Percentiles rank a stretch among this genome's conserved stretches.
Evolutionary conservation across 2,329 filamentous ascomycete genomes (phyloP).

Genomic region (Nannizzia gypsea): DNA sequence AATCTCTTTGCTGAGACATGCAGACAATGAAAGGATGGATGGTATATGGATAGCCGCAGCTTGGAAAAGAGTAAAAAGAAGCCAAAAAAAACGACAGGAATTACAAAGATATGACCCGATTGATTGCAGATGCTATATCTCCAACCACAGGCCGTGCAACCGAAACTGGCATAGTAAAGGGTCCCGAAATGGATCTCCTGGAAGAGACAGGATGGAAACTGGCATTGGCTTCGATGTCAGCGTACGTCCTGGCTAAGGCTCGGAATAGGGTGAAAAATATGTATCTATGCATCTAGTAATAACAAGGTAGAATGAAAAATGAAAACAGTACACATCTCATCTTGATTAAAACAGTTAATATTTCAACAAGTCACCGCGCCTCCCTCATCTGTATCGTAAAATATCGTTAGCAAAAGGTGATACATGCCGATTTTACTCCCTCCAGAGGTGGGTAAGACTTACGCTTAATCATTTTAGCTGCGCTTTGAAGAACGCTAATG

Average conservation of each 20-base stretch:
- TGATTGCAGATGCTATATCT: not conserved
- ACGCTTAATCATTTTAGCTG: conserved; percentile 51
- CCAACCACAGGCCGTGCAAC: not conserved
- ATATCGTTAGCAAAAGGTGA: conserved; percentile 2
- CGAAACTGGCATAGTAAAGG: not conserved
- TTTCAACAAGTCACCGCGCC: conserved; percentile 21
- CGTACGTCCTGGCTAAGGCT: not conserved
- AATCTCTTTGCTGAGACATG: not conserved
- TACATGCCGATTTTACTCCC: not conserved
- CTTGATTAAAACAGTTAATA: not conserved
- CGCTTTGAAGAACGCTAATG: conserved; percentile 63
- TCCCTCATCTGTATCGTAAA: conserved; percentile 22
- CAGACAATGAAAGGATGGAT: not conserved
- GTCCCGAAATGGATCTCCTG: not conserved
- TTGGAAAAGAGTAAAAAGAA: not conserved
- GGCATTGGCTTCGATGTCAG: not conserved
- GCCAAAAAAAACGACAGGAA: not conserved
- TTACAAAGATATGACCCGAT: not conserved
- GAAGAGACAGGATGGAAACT: not conserved
- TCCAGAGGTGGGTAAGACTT: conserved; percentile 13
- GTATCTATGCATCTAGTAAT: conserved; percentile 1
- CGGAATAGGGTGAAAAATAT: not conserved
- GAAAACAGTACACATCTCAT: not conserved
- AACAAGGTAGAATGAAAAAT: conserved; percentile 1
- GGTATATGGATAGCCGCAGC: not conserved